phyloP scores from a whole-genome alignment of 768 basidiomycete species.

The Lyophyllum shimeji region DNA sequence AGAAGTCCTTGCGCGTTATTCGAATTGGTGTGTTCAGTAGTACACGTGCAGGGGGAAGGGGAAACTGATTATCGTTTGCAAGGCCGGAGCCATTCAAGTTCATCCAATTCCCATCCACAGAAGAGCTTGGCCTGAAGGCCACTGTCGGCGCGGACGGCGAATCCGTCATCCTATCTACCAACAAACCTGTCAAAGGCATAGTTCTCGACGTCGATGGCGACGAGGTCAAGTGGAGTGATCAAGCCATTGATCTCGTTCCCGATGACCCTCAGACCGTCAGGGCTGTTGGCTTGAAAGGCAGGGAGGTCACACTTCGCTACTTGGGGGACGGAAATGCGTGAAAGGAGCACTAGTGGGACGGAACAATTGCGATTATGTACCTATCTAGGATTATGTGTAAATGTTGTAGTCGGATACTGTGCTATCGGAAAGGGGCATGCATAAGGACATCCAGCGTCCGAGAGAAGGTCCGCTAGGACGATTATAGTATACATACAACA shows the following conservation, averaged over 20 bases:
- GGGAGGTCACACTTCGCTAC: conserved; percentile 63
- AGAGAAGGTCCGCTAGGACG: not conserved
- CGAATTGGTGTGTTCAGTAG: conserved; percentile 59
- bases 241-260: conserved; percentile 88
- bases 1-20: conserved; percentile 65
- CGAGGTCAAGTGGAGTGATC: conserved; percentile 81
- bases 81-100: conserved; percentile 97
- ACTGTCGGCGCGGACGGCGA: conserved; percentile 52
- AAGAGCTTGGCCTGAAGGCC: conserved; percentile 59
- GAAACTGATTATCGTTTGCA: conserved; percentile 26
- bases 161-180: conserved; percentile 52
- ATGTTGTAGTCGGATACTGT: not conserved
- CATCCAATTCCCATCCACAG: conserved; percentile 71
- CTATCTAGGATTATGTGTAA: not conserved
- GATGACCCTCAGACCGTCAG: conserved; percentile 73
- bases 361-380: not conserved
- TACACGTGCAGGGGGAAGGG: conserved; percentile 5
- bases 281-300: conserved; percentile 66
- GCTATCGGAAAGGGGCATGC: not conserved
- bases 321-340: conserved; percentile 76
- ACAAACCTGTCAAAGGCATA: conserved; percentile 84
- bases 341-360: not conserved
- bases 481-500: conserved; percentile 7
- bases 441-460: not conserved
- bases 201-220: conserved; percentile 77